phyloP scores from a whole-genome alignment of 2,329 filamentous ascomycete genomes.

The Coleophoma cylindrospora region DNA sequence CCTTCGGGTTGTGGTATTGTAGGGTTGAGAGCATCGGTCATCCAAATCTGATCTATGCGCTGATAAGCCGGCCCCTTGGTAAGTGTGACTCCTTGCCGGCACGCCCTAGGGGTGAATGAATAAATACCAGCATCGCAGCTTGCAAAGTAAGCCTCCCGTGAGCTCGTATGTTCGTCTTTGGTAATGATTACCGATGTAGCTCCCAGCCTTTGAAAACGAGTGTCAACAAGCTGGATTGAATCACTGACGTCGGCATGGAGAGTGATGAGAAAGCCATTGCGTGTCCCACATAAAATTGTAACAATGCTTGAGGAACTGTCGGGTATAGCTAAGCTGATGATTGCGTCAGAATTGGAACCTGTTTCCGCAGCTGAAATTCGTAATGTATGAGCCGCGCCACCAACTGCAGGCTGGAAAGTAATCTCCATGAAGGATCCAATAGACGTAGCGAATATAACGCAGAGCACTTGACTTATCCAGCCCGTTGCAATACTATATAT shows the following conservation, averaged over 20 bases:
- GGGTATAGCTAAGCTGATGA: constrained; percentile 19
- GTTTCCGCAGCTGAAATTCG: constrained; percentile 3
- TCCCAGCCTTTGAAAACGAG: constrained; percentile 19
- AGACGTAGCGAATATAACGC: constrained; percentile 14
- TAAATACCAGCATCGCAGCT: constrained; percentile 43
- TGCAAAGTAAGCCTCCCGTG: constrained; percentile 32
- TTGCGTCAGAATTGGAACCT: constrained; percentile 10
- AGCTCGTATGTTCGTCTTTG: constrained; percentile 12
- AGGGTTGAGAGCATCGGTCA: constrained; percentile 43
- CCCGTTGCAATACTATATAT: constrained; percentile 13
- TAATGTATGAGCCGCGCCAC: constrained; percentile 3
- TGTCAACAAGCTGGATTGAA: constrained; percentile 6
- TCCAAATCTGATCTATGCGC: constrained; percentile 37
- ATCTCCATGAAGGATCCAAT: constrained; percentile 8
- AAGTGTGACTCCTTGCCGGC: not conserved
- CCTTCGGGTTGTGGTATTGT: constrained; percentile 42
- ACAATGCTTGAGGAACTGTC: constrained; percentile 4
- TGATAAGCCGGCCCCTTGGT: not conserved
- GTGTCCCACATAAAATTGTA: constrained; percentile 22
- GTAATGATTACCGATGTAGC: constrained; percentile 17
- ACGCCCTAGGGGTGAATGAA: constrained; percentile 7
- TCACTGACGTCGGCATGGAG: constrained; percentile 10
- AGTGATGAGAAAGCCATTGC: constrained; percentile 21
- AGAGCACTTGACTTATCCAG: constrained; percentile 4
- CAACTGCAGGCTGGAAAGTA: constrained; percentile 12